These are phyloP conservation scores for Pisolithus orientalis DNA, from an alignment of 768 basidiomycete species.

Conservation along the genomic window DNA sequence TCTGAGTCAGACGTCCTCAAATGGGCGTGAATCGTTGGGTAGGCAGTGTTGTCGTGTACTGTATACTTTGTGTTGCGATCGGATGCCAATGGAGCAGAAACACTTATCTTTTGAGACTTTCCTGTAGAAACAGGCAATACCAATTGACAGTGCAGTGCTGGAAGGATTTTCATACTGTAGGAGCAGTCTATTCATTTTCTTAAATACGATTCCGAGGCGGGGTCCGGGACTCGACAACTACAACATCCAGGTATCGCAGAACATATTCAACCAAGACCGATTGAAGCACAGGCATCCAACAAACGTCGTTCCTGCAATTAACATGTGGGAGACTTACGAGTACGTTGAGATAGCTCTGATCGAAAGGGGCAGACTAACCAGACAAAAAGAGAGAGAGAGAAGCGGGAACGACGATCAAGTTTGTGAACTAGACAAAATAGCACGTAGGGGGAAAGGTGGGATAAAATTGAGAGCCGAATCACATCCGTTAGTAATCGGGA, in stretches of 20 bases:
- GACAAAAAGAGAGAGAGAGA: not conserved
- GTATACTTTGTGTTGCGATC: too few relatives aligned
- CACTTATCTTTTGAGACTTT: not conserved
- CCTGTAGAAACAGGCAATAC: not conserved
- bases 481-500: conserved; percentile 7
- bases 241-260: conserved; percentile 34
- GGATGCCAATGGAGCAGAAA: not conserved
- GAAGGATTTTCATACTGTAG: not conserved
- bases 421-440: conserved; percentile 8
- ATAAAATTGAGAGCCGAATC: conserved; percentile 1
- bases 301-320: conserved; percentile 18
- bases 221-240: conserved; percentile 29
- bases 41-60: not conserved
- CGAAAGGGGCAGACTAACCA: not conserved
- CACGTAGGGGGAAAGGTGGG: conserved; percentile 11
- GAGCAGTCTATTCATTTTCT: not conserved
- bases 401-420: not conserved
- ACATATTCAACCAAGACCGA: conserved; percentile 24
- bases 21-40: conserved; percentile 31
- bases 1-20: conserved; percentile 35
- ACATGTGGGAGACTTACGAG: conserved; percentile 14
- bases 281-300: conserved; percentile 8
- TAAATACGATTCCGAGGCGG: conserved; percentile 1
- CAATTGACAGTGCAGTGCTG: not conserved
- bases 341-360: conserved; percentile 13